phyloP scores from a whole-genome alignment of 73 alveolate genomes.

The Tetrahymena elliotti region DNA sequence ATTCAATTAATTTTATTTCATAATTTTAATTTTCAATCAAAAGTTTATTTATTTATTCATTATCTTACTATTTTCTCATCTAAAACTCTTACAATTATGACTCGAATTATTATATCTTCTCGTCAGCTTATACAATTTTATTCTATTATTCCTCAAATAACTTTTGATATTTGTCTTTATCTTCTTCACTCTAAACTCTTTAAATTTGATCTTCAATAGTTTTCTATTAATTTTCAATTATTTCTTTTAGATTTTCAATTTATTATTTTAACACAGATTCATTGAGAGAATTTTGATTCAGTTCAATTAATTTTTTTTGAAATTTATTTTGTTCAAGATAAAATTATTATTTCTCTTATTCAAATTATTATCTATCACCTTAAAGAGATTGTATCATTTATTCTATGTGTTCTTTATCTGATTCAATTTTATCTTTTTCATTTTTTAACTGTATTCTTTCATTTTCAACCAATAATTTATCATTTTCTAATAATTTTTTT shows the following conservation, averaged over 20 bases:
- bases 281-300: neutral
- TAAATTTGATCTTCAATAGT: neutral
- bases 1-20: no score
- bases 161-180: no score
- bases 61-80: neutral
- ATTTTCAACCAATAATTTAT: neutral
- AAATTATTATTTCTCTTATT: neutral
- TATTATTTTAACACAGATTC: neutral
- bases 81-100: no score
- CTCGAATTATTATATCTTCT: neutral
- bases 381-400: neutral
- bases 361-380: neutral
- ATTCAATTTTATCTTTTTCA: neutral
- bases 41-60: neutral
- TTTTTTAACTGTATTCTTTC: neutral
- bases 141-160: neutral
- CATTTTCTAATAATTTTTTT: neutral
- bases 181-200: neutral
- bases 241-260: neutral
- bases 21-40: no score
- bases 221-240: no score
- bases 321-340: neutral
- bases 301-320: neutral
- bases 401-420: neutral
- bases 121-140: neutral